phyloP scores from a whole-genome alignment of 116 monocot genomes.

The Posidonia oceanica region DNA sequence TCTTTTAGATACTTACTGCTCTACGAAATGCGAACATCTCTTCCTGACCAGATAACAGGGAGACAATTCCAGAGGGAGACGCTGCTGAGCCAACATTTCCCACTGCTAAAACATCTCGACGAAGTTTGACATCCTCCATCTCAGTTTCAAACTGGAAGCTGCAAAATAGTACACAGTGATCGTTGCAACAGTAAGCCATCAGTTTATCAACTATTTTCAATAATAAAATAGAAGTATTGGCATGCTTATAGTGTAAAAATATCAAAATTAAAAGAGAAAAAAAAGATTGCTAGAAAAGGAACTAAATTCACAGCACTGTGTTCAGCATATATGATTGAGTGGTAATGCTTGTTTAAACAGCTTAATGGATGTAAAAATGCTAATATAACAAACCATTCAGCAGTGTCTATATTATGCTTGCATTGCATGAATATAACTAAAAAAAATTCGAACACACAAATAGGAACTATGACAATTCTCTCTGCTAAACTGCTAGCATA shows the following conservation, averaged over 20 bases:
- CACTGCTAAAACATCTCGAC: slow-evolving; percentile 61
- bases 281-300: no score
- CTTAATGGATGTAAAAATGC: no score
- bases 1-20: slow-evolving; percentile 42
- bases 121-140: slow-evolving; percentile 57
- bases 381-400: no score
- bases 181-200: background rate
- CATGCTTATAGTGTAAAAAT: background rate
- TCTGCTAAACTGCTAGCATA: no score
- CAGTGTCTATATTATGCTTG: no score
- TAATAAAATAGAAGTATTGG: background rate
- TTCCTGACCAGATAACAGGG: slow-evolving; percentile 71
- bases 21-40: slow-evolving; percentile 90
- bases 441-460: no score
- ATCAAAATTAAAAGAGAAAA: no score
- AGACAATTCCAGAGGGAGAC: slow-evolving; percentile 41
- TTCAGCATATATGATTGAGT: no score
- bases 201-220: background rate
- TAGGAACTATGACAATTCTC: no score
- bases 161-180: slow-evolving; percentile 7
- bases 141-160: slow-evolving; percentile 95
- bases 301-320: no score
- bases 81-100: slow-evolving; percentile 42
- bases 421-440: no score
- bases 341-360: no score